A percentile compares a stretch with the other conserved stretches of the same genome.
Conservation (phyloP, 108 stramenopile genomes). For the Nannochloropsis gaditana region DNA sequence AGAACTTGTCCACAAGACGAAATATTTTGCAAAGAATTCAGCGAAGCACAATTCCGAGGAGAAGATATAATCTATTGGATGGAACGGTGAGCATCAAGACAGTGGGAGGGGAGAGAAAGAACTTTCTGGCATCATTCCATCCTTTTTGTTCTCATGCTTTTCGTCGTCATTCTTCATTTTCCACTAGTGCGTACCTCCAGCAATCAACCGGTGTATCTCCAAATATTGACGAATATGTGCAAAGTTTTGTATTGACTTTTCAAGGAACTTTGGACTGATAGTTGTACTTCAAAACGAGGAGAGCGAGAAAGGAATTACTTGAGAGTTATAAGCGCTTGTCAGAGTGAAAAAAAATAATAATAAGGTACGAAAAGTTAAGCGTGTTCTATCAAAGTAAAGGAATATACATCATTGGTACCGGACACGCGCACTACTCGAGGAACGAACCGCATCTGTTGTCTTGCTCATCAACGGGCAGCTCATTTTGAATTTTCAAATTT, state of each 20-base stretch:
- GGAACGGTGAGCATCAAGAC: not conserved
- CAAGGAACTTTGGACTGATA: not conserved
- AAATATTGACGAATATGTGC: not conserved
- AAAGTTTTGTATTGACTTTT: conserved; percentile 9
- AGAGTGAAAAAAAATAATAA: too few relatives aligned
- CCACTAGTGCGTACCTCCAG: not conserved
- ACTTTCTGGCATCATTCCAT: not conserved
- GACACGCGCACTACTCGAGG: too few relatives aligned
- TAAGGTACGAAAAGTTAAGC: too few relatives aligned
- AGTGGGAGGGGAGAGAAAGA: not conserved
- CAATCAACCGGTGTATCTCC: not conserved
- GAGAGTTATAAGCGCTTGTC: too few relatives aligned
- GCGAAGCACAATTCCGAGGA: not conserved
- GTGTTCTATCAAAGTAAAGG: too few relatives aligned
- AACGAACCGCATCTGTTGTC: too few relatives aligned
- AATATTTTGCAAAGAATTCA: not conserved
- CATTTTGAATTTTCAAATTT: too few relatives aligned
- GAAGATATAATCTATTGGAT: conserved; percentile 4
- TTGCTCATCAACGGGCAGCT: too few relatives aligned
- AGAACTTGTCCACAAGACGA: not conserved
- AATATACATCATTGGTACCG: too few relatives aligned
- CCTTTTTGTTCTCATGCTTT: not conserved
- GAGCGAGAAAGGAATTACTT: too few relatives aligned
- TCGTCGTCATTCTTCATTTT: too few relatives aligned
- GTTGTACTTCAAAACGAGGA: too few relatives aligned